phyloP scores from a whole-genome alignment of 73 alveolate species.

The Paramecium primaurelia region DNA sequence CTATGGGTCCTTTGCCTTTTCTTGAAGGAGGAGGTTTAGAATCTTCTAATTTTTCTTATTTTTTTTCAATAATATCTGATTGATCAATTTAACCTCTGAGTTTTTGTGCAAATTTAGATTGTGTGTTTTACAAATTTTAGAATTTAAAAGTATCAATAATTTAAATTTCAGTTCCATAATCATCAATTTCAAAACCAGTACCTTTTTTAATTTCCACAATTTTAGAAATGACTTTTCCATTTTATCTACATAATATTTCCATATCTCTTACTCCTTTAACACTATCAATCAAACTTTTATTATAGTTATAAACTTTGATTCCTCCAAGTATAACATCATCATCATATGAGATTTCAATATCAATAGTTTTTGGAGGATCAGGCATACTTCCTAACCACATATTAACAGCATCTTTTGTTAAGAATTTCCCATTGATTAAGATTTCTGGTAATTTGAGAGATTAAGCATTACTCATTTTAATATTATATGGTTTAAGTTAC shows the following conservation, averaged over 20 bases:
- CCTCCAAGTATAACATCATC: conserved; percentile 64
- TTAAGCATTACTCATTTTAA: conserved; percentile 64
- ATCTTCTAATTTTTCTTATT: conserved; percentile 11
- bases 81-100: not conserved
- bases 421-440: conserved; percentile 65
- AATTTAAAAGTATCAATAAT: conserved; percentile 38
- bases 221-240: conserved; percentile 27
- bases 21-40: conserved; percentile 46
- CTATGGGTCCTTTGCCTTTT: conserved; percentile 40
- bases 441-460: conserved; percentile 61
- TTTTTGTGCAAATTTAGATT: conserved; percentile 4
- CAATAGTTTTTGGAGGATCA: conserved; percentile 73
- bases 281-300: conserved; percentile 76
- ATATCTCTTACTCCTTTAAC: conserved; percentile 79
- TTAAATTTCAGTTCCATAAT: conserved; percentile 67
- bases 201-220: conserved; percentile 74
- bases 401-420: conserved; percentile 74
- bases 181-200: conserved; percentile 68
- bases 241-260: conserved; percentile 57
- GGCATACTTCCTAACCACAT: conserved; percentile 89
- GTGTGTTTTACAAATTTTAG: not conserved
- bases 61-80: conserved; percentile 16
- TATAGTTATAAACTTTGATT: conserved; percentile 76
- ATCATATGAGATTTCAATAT: conserved; percentile 61
- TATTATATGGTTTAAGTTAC: conserved; percentile 64